Evolutionary conservation across 768 basidiomycete species (phyloP).

Genomic region (Suillus sp.): DNA sequence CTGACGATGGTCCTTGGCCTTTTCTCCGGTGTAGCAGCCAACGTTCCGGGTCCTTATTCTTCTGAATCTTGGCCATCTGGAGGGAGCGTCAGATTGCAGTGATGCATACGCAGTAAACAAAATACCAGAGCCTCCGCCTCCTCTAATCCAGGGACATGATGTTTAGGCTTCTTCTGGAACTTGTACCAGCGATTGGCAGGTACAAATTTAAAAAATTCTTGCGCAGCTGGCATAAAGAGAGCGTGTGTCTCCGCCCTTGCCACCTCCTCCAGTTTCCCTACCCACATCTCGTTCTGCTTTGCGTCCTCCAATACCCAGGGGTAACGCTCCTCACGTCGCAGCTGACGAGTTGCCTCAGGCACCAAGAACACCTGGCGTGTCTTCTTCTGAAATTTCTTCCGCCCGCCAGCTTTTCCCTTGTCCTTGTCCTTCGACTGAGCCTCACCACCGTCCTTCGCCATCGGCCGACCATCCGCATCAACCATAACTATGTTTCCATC

Average conservation of each 20-base stretch:
- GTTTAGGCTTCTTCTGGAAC: slow-evolving; percentile 83
- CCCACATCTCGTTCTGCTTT: slow-evolving; percentile 71
- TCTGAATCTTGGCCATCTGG: slow-evolving; percentile 49
- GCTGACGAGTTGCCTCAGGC: slow-evolving; percentile 73
- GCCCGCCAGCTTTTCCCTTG: slow-evolving; percentile 47
- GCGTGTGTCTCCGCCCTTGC: slow-evolving; percentile 71
- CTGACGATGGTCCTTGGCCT: slow-evolving; percentile 59
- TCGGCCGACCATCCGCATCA: slow-evolving; percentile 74
- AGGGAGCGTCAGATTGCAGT: slow-evolving; percentile 4
- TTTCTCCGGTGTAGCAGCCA: slow-evolving; percentile 67
- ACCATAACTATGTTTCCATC: slow-evolving; percentile 84
- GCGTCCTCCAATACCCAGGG: slow-evolving; percentile 93
- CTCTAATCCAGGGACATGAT: slow-evolving; percentile 67
- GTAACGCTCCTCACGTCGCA: slow-evolving; percentile 83
- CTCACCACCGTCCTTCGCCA: slow-evolving; percentile 44
- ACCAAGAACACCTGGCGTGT: slow-evolving; percentile 81
- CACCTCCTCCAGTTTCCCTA: slow-evolving; percentile 79
- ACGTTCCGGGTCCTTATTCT: slow-evolving; percentile 74
- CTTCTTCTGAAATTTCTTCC: slow-evolving; percentile 83
- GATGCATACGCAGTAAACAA: slow-evolving; percentile 10
- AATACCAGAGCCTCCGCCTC: slow-evolving; percentile 70
- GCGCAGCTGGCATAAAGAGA: slow-evolving; percentile 82
- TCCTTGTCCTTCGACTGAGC: slow-evolving; percentile 34
- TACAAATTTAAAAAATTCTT: slow-evolving; percentile 85
- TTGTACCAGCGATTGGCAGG: slow-evolving; percentile 91